Percentiles rank a stretch among this genome's conserved stretches.
These are phyloP conservation scores for Nemania sp. DNA, from an alignment of 2,329 filamentous ascomycete genomes.

Conservation along the genomic window DNA sequence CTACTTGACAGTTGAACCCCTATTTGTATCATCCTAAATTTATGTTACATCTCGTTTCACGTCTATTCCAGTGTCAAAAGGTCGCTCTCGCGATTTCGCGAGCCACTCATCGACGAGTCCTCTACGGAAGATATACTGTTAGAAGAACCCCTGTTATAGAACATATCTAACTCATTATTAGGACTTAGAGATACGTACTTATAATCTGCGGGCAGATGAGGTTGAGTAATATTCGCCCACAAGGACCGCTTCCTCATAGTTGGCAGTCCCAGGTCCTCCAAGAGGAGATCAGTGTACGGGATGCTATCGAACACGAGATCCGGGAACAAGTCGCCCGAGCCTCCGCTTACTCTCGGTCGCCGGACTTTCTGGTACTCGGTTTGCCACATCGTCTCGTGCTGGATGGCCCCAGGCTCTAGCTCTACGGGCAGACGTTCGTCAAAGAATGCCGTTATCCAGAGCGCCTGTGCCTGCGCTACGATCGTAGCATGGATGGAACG, in stretches of 20 bases:
- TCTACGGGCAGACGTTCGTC: conserved; percentile 47
- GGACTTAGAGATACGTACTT: conserved; percentile 4
- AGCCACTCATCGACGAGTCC: conserved; percentile 22
- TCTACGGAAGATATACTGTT: not conserved
- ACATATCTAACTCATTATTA: not conserved
- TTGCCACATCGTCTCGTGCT: conserved; percentile 61
- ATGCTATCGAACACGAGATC: conserved; percentile 73
- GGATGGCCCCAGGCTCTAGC: conserved; percentile 50
- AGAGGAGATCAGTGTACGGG: conserved; percentile 69
- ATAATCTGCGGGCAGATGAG: conserved; percentile 22
- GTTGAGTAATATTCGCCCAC: conserved; percentile 20
- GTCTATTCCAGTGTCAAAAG: not conserved
- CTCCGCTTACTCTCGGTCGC: conserved; percentile 57
- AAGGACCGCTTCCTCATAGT: conserved; percentile 53
- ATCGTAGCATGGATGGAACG: conserved; percentile 50
- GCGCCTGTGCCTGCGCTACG: conserved; percentile 55
- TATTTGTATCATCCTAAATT: not conserved
- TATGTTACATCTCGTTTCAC: not conserved
- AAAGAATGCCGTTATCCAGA: conserved; percentile 70
- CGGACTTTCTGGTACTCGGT: conserved; percentile 67
- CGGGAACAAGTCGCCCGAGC: conserved; percentile 63
- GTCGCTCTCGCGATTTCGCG: not conserved
- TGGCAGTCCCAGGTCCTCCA: conserved; percentile 66
- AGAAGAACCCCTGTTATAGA: not conserved
- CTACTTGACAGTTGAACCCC: not conserved